Conservation (phyloP, 768 basidiomycete genomes). For the Trametes punicea region DNA sequence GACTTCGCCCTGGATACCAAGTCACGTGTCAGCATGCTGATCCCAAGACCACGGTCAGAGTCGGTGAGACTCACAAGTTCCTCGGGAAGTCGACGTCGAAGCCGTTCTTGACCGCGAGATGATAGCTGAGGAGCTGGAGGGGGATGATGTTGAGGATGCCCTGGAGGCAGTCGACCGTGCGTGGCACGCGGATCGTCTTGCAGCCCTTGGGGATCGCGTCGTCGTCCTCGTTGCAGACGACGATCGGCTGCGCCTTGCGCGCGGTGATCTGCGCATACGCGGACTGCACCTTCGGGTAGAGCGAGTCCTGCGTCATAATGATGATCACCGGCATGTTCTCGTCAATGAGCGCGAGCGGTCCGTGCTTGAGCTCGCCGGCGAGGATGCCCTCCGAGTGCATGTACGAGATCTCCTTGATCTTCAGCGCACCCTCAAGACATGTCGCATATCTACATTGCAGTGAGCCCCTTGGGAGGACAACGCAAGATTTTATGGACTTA, state of each 20-base stretch:
- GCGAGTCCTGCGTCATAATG: conserved; percentile 97
- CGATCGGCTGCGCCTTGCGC: conserved; percentile 92
- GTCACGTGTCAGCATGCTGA: not conserved
- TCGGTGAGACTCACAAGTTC: conserved; percentile 65
- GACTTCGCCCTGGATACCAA: conserved; percentile 31
- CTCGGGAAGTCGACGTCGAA: conserved; percentile 98
- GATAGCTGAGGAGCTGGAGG: conserved; percentile 92
- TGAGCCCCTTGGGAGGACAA: not conserved
- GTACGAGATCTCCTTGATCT: conserved; percentile 99
- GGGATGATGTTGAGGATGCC: conserved; percentile 96
- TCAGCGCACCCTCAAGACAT: conserved; percentile 95
- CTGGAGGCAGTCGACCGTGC: conserved; percentile 92
- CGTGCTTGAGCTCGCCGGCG: conserved; percentile 98
- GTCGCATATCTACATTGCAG: conserved; percentile 69
- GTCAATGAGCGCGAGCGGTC: conserved; percentile 95
- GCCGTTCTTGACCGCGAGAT: conserved; percentile 92
- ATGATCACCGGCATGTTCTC: conserved; percentile 99
- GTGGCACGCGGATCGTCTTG: conserved; percentile 91
- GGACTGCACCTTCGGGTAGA: conserved; percentile 97
- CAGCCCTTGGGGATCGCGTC: conserved; percentile 66
- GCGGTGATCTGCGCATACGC: conserved; percentile 97
- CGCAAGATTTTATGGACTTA: conserved; percentile 34
- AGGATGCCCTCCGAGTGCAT: conserved; percentile 89
- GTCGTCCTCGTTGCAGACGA: conserved; percentile 94
- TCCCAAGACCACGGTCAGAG: not conserved